phyloP scores from a whole-genome alignment of 2,329 filamentous ascomycete species.

The Ambrosiella beaveri region DNA sequence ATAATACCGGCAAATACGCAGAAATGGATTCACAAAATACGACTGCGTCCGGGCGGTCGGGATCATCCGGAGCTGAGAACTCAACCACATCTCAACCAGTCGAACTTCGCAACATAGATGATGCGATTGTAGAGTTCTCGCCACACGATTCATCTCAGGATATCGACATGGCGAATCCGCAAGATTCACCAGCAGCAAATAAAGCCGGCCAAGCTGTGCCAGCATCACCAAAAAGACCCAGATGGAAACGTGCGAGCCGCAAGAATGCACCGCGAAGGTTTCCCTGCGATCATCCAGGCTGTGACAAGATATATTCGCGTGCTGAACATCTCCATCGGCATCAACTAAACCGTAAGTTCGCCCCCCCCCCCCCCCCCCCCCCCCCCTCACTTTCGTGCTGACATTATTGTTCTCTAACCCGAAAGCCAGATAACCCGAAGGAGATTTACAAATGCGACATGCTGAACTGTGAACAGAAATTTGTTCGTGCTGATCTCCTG shows the following conservation, averaged over 20 bases:
- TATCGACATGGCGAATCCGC: not conserved
- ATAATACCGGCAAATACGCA: too few species aligned
- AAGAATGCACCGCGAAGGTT: slow-evolving; percentile 36
- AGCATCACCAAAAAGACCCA: not conserved
- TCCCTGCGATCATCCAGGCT: slow-evolving; percentile 50
- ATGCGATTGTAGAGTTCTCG: too few species aligned
- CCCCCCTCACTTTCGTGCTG: not conserved
- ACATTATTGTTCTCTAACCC: not conserved
- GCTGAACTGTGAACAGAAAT: slow-evolving; percentile 55
- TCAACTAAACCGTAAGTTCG: slow-evolving; percentile 53
- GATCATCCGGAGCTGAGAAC: too few species aligned
- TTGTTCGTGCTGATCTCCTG: slow-evolving; percentile 63
- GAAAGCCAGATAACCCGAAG: slow-evolving; percentile 46
- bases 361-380: not conserved
- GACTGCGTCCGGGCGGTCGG: too few species aligned
- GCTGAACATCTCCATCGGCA: slow-evolving; percentile 70
- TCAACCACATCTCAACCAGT: too few species aligned
- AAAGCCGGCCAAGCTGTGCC: not conserved
- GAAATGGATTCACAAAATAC: too few species aligned
- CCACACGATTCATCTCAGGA: not conserved
- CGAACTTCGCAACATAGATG: too few species aligned
- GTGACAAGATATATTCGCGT: slow-evolving; percentile 64
- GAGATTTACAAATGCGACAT: slow-evolving; percentile 66
- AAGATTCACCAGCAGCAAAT: not conserved
- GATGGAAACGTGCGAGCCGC: slow-evolving; percentile 29